phyloP scores from a whole-genome alignment of 176 grass and related monocot genomes.

The Carex pumila region DNA sequence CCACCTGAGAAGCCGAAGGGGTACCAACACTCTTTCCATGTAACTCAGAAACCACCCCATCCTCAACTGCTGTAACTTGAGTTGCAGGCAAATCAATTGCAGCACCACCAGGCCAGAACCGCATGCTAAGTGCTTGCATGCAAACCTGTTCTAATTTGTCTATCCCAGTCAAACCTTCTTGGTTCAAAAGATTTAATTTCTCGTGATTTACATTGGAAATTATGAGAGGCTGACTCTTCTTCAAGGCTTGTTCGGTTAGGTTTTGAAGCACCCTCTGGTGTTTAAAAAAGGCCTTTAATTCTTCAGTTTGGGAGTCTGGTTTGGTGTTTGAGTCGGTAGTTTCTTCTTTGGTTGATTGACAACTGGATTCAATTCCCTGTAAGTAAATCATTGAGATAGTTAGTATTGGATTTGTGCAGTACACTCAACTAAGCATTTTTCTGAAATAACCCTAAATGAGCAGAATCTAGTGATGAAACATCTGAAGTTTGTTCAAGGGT shows the following conservation, averaged over 20 bases:
- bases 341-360: constrained; percentile 54
- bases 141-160: constrained; percentile 72
- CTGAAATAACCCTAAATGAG: background rate
- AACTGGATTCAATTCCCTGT: constrained; percentile 67
- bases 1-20: constrained; percentile 14
- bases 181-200: constrained; percentile 40
- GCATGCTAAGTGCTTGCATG: constrained; percentile 80
- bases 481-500: background rate
- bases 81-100: constrained; percentile 30
- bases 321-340: constrained; percentile 18
- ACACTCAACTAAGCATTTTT: no score
- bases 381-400: constrained; percentile 11
- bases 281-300: constrained; percentile 48
- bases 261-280: constrained; percentile 60
- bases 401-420: background rate
- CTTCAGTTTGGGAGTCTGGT: constrained; percentile 47
- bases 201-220: constrained; percentile 74
- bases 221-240: constrained; percentile 79
- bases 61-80: constrained; percentile 28
- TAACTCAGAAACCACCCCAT: constrained; percentile 23
- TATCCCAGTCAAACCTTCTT: constrained; percentile 38
- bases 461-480: background rate
- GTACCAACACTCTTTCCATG: constrained; percentile 31
- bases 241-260: constrained; percentile 88
- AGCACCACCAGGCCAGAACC: constrained; percentile 34